A percentile compares a stretch with the other conserved stretches of the same genome.
Evolutionary conservation across 176 grass and related monocot species (phyloP).

Genomic region (Cenchrus purpureus): DNA sequence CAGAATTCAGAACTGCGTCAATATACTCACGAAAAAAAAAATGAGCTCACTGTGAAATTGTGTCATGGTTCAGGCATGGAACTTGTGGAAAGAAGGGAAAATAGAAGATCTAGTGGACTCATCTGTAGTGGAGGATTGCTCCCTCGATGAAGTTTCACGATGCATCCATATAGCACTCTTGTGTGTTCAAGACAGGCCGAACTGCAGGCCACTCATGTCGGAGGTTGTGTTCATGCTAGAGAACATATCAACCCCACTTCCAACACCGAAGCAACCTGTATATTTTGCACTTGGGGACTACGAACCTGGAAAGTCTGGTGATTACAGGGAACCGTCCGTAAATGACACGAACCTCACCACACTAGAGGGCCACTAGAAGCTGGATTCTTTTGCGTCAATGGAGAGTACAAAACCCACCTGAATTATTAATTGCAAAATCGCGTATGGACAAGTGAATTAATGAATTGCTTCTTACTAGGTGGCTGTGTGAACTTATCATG

Average conservation of each 20-base stretch:
- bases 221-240: conserved; percentile 21
- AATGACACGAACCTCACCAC: conserved; percentile 1
- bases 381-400: too few species aligned
- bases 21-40: too few species aligned
- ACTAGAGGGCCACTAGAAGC: not conserved
- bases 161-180: conserved; percentile 31
- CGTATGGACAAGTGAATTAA: too few species aligned
- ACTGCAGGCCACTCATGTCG: too few species aligned
- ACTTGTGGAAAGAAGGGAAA: conserved; percentile 43
- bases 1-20: not conserved
- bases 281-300: conserved; percentile 22
- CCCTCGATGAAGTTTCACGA: conserved; percentile 2
- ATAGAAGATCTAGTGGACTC: conserved; percentile 36
- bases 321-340: not conserved
- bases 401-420: too few species aligned
- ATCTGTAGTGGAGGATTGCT: not conserved
- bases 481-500: too few species aligned
- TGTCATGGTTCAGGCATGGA: conserved; percentile 44
- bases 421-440: too few species aligned
- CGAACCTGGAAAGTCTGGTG: not conserved
- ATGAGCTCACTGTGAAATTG: too few species aligned
- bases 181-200: conserved; percentile 23
- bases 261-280: conserved; percentile 30
- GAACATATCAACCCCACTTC: not conserved
- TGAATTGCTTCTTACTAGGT: too few species aligned